Evolutionary conservation across 345 rosid species (phyloP).

Genomic region (Combretum micranthum): DNA sequence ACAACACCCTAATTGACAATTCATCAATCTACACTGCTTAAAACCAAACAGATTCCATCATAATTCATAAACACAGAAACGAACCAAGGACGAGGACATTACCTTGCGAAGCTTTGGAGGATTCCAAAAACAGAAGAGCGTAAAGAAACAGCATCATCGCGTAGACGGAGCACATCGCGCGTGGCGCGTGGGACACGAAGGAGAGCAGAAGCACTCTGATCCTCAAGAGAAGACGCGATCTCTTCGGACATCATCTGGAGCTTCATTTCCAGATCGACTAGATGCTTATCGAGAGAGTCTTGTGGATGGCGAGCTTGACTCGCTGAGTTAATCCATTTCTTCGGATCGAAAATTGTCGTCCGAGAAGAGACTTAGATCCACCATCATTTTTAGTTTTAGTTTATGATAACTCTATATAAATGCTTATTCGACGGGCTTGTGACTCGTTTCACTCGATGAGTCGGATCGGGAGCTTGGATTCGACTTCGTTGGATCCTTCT

Average conservation of each 20-base stretch:
- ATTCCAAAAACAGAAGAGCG: constrained; percentile 74
- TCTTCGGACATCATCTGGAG: constrained; percentile 97
- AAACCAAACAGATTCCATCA: neutral
- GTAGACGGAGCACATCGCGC: constrained; percentile 86
- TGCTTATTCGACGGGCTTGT: too few species aligned
- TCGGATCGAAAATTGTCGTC: constrained; percentile 93
- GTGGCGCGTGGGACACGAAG: constrained; percentile 96
- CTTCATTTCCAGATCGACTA: constrained; percentile 98
- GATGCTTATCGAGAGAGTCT: constrained; percentile 79
- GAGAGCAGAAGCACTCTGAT: constrained; percentile 77
- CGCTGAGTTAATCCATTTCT: constrained; percentile 89
- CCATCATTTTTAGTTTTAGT: constrained; percentile 41
- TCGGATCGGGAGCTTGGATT: too few species aligned
- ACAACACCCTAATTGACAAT: neutral
- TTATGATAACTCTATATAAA: too few species aligned
- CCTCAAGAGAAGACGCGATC: constrained; percentile 93
- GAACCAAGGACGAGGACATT: neutral
- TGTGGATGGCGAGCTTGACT: constrained; percentile 76
- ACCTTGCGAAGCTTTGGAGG: constrained; percentile 93
- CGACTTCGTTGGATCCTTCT: too few species aligned
- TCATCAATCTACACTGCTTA: neutral
- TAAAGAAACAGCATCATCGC: constrained; percentile 84
- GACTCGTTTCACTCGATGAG: too few species aligned
- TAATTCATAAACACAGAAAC: neutral
- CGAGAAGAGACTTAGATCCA: constrained; percentile 95